Percentiles rank a stretch among this genome's conserved stretches.
phyloP scores from a whole-genome alignment of 2,329 filamentous ascomycete species.

The Trichoderma sp. region DNA sequence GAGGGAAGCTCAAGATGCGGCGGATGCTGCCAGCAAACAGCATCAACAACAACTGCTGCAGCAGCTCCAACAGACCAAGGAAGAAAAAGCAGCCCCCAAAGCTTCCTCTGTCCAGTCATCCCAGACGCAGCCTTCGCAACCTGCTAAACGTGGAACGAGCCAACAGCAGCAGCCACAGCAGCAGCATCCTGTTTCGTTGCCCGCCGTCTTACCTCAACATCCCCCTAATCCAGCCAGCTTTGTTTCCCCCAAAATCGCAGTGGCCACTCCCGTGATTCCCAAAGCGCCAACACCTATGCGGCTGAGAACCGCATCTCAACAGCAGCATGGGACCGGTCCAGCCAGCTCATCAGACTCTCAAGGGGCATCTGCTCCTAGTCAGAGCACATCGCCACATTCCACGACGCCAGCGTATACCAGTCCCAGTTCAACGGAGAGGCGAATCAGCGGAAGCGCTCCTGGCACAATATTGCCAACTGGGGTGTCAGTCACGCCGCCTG shows the following conservation, averaged over 20 bases:
- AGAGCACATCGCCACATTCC: constrained; percentile 63
- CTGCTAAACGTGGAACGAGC: constrained; percentile 30
- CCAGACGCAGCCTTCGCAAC: constrained; percentile 30
- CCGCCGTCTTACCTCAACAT: constrained; percentile 61
- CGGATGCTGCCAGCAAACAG: constrained; percentile 46
- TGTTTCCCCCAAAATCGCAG: constrained; percentile 77
- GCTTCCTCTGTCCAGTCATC: constrained; percentile 47
- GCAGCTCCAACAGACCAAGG: constrained; percentile 63
- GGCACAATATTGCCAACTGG: constrained; percentile 39
- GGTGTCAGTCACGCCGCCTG: constrained; percentile 62
- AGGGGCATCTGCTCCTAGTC: constrained; percentile 58
- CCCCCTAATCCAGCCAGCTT: constrained; percentile 60
- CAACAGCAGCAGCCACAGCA: constrained; percentile 4
- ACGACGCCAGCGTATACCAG: constrained; percentile 68
- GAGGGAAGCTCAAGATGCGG: constrained; percentile 58
- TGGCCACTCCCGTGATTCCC: constrained; percentile 79
- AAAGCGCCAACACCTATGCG: constrained; percentile 82
- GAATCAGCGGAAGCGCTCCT: constrained; percentile 55
- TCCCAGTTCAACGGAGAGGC: constrained; percentile 66
- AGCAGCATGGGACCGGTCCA: constrained; percentile 75
- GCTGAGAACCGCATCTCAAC: constrained; percentile 76
- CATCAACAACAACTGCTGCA: constrained; percentile 35
- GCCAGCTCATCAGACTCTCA: constrained; percentile 73
- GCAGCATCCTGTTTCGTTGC: constrained; percentile 50
- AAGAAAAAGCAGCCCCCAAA: constrained; percentile 53